phyloP scores from a whole-genome alignment of 2,329 filamentous ascomycete genomes.

The Botrytis elliptica region DNA sequence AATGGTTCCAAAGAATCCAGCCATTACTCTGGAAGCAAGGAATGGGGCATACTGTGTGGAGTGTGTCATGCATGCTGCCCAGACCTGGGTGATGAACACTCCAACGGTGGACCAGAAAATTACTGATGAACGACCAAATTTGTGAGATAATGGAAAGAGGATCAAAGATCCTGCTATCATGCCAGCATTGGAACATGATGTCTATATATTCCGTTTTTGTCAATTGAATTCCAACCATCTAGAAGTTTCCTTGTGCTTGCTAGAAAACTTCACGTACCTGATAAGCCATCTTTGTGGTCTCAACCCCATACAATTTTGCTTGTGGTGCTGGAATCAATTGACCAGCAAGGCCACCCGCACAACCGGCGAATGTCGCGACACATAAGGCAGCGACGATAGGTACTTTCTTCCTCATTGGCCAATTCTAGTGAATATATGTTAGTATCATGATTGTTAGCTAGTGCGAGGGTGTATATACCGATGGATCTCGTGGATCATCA shows the following conservation, averaged over 20 bases:
- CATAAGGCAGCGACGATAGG: conserved; percentile 23
- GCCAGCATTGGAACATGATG: conserved; percentile 43
- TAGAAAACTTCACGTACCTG: conserved; percentile 10
- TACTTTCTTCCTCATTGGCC: conserved; percentile 26
- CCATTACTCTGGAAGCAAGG: conserved; percentile 38
- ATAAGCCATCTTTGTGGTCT: conserved; percentile 25
- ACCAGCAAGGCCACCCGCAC: conserved; percentile 20
- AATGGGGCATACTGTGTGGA: conserved; percentile 39
- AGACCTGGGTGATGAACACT: conserved; percentile 29
- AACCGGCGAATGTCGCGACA: conserved; percentile 25
- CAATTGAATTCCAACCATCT: background rate
- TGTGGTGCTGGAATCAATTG: conserved; percentile 24
- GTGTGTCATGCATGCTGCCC: conserved; percentile 40
- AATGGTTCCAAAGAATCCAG: conserved; percentile 44
- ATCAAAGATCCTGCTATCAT: conserved; percentile 42
- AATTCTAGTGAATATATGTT: conserved; percentile 37
- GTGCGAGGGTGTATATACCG: conserved; percentile 27
- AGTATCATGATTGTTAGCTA: background rate
- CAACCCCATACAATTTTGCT: conserved; percentile 24
- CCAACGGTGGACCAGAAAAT: conserved; percentile 43
- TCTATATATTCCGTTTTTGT: conserved; percentile 25
- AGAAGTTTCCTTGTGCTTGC: no score
- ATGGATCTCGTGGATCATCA: conserved; percentile 49
- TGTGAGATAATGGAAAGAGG: conserved; percentile 41
- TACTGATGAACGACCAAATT: conserved; percentile 42